Base-by-base conservation (phyloP, 1,284 basidiomycete species). In the Cystobasidiaceae sp. region DNA sequence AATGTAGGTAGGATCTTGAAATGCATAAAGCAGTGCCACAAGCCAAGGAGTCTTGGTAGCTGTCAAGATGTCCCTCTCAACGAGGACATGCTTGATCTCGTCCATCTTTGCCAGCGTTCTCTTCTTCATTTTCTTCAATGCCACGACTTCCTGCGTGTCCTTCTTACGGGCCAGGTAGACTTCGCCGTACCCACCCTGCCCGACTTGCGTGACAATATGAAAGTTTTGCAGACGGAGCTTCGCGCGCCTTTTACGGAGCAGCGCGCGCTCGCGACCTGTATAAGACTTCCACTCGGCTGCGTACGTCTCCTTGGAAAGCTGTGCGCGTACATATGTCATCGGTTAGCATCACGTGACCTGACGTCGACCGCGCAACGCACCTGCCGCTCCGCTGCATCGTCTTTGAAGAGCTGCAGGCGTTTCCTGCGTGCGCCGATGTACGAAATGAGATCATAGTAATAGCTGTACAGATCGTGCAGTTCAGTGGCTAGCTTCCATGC, bases 41-140 rank as follows among this genome's bases (percentile, higher is more conserved):
- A 97, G 83, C 93, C 93, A 97, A 1, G 92, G 89, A 0, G 92
- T 93, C 78, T 93, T 93, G 30, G 93, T 94, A 1, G 91, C 89
- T 0, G 93, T 94, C 69, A 97, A 80, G 73, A 97, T 97, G 76
- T 97, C 93, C 51, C 93, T 85, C 76, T 97, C 93, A n/a, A 94
- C 90, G 25, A 97, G 83, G 32, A 97, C 91, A 76, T 97, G 93
- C 25, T 79, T 37, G 57, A 88, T 89, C 83, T 97, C 93, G 70
- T 96, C 92, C 93, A 96, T 96, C 81, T 97, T 97, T 74, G 87
- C 87, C 49, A 97, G 74, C 0, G 92, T 96, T 44, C 86, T 82
- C 78, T 97, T 97, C 71, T 82, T 83, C 93, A 97, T 93, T 81
- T 91, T 93, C 82, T 97, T 97, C 63, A 97, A 79, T 1, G 93